Conservation (phyloP, 2,329 filamentous ascomycete genomes). For the Neonectria faginata region DNA sequence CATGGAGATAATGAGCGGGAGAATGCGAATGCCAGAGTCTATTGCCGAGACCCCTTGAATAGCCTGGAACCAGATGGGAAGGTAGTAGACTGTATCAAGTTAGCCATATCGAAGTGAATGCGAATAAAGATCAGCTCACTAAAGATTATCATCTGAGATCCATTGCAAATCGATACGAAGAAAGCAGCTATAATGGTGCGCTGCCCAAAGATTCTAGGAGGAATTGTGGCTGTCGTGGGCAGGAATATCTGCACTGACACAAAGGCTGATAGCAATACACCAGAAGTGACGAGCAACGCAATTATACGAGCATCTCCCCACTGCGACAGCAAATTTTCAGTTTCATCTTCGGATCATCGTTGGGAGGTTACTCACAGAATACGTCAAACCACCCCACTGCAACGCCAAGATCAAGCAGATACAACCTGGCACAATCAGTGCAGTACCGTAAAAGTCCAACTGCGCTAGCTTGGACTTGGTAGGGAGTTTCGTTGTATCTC, state of each 20-base stretch:
- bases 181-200: slow-evolving; percentile 52
- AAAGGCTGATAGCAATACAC: slow-evolving; percentile 57
- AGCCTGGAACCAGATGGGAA: slow-evolving; percentile 65
- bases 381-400: slow-evolving; percentile 58
- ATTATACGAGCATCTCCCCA: slow-evolving; percentile 60
- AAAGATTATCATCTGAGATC: slow-evolving; percentile 44
- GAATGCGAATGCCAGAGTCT: slow-evolving; percentile 45
- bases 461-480: no score
- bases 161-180: slow-evolving; percentile 11
- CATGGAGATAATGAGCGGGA: slow-evolving; percentile 46
- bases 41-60: slow-evolving; percentile 52
- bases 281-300: slow-evolving; percentile 55
- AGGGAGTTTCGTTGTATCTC: no score
- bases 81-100: slow-evolving; percentile 52
- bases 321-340: slow-evolving; percentile 1
- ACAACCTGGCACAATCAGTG: no score
- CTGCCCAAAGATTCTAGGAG: slow-evolving; percentile 55
- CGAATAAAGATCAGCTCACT: neutral
- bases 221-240: slow-evolving; percentile 54
- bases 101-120: neutral
- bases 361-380: slow-evolving; percentile 38
- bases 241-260: slow-evolving; percentile 50
- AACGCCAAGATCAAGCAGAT: slow-evolving; percentile 53
- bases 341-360: no score
- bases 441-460: no score